Evolutionary conservation across 495 filamentous ascomycete species (phyloP), one percentile per base, ranked within the genome.

Genomic region (Thermochaetoides thermophila): DNA sequence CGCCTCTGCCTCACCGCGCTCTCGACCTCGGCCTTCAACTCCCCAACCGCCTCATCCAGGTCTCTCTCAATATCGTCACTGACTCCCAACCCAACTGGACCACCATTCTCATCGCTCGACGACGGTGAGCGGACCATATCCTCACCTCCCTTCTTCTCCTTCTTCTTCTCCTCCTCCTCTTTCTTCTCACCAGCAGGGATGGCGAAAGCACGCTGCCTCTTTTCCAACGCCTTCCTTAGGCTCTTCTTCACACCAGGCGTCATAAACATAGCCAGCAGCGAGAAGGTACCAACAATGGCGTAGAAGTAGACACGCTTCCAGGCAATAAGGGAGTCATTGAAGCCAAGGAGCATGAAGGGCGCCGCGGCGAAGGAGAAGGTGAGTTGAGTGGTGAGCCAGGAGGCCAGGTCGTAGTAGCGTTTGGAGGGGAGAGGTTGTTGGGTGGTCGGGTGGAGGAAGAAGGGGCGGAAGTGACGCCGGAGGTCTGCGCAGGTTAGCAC

Each of bases 231-330:
- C 37, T 63, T 62, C 20, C 60, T 49, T 0, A 94, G 60, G 37
- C 61, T 65, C 7, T 47, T 50, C 45, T 81, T 86, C 2, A 69
- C 81, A 0, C 7, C 28, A 17, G 86, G 84, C 1, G 81, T 84
- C 20, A 72, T 67, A 48, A 96, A 92, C 61, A 91, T 80, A 4
- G 57, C 73, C 35, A 84, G 65, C 17, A 73, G 69, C 3, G 55
- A 48, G 20, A 59, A 52, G n/a, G 73, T 78, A 29, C 73, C 72
- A 30, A 87, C 40, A 42, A 85, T 59, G 23, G 72, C 72, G 59
- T 92, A 96, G 63, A 82, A 94, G 56, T 93, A 86, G n/a, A 91
- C 76, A 19, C 79, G 71, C 0, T 67, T 48, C 89, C 89, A 97
- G 37, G 83, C 74, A 4, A 57, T 51, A 21, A 91, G 49, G 1